Evolutionary conservation across 805 yeast genomes (phyloP).

Genomic region (Maudiozyma pseudohumilis): DNA sequence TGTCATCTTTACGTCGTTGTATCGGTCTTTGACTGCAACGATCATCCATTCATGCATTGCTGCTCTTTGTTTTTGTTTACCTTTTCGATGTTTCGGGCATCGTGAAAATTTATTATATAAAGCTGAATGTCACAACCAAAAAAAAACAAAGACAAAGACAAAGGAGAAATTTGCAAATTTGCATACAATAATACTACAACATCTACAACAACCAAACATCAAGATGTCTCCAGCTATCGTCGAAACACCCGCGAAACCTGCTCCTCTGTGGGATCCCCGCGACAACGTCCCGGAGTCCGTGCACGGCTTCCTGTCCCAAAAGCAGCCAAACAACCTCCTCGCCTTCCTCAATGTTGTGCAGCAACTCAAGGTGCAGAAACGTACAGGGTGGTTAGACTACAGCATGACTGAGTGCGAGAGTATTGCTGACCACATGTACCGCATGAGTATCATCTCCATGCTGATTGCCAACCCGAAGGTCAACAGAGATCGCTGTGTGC

Average conservation of each 20-base stretch:
- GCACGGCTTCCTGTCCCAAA: constrained; percentile 17
- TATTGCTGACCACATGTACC: constrained; percentile 91
- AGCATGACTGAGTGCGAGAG: constrained; percentile 39
- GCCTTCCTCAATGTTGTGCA: constrained; percentile 58
- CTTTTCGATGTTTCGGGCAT: too few relatives aligned
- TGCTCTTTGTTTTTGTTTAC: too few relatives aligned
- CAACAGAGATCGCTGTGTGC: constrained; percentile 60
- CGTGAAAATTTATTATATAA: too few relatives aligned
- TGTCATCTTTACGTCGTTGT: too few relatives aligned
- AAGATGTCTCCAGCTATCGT: constrained; percentile 1
- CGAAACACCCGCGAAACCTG: neutral
- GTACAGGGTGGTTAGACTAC: constrained; percentile 93
- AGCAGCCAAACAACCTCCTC: constrained; percentile 35
- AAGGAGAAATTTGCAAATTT: too few relatives aligned
- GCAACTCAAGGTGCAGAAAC: constrained; percentile 61
- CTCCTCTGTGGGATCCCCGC: constrained; percentile 36
- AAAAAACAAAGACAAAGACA: too few relatives aligned
- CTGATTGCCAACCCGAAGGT: constrained; percentile 43
- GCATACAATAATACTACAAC: too few relatives aligned
- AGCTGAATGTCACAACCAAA: too few relatives aligned
- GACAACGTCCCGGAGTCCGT: constrained; percentile 34
- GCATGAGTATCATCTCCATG: constrained; percentile 81
- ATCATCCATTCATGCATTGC: too few relatives aligned
- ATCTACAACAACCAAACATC: neutral
- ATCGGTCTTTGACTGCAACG: too few relatives aligned